A percentile compares a stretch with the other conserved stretches of the same genome.
phyloP scores from a whole-genome alignment of 2,329 filamentous ascomycete species.

The Acarospora socialis region DNA sequence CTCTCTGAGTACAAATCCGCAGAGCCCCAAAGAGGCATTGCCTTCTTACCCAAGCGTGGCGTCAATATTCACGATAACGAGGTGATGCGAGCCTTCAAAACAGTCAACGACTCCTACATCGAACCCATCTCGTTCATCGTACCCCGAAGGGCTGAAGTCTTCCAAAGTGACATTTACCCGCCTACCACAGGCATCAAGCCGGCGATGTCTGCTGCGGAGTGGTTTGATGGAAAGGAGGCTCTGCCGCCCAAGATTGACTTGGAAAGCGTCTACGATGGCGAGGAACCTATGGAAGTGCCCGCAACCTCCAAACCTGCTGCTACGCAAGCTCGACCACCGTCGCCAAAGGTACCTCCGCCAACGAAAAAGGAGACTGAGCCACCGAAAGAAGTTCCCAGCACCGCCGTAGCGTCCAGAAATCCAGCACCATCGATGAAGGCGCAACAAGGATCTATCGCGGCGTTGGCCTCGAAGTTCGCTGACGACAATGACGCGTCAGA shows the following conservation, averaged over 20 bases:
- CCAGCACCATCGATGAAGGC: constrained; percentile 61
- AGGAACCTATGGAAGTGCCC: constrained; percentile 61
- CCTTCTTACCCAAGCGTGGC: constrained; percentile 86
- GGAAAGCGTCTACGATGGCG: constrained; percentile 79
- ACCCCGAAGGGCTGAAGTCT: constrained; percentile 79
- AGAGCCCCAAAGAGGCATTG: constrained; percentile 87
- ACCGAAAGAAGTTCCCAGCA: constrained; percentile 19
- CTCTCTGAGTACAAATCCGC: constrained; percentile 94
- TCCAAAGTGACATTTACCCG: constrained; percentile 95
- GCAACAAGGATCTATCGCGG: constrained; percentile 75
- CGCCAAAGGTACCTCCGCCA: constrained; percentile 29
- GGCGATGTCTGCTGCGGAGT: constrained; percentile 66
- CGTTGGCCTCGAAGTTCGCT: constrained; percentile 73
- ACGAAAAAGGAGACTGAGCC: constrained; percentile 42
- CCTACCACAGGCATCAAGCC: constrained; percentile 69
- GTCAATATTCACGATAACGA: constrained; percentile 97
- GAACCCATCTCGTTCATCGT: constrained; percentile 98
- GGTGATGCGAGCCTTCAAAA: constrained; percentile 89
- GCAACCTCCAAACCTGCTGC: constrained; percentile 50
- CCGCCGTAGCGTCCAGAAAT: constrained; percentile 26
- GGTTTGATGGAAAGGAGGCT: constrained; percentile 72
- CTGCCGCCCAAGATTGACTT: constrained; percentile 86
- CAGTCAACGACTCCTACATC: constrained; percentile 83
- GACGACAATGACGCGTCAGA: constrained; percentile 52
- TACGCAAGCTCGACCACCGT: constrained; percentile 31